Base-by-base conservation (phyloP, 768 basidiomycete genomes). In the Hysterangium stoloniferum region DNA sequence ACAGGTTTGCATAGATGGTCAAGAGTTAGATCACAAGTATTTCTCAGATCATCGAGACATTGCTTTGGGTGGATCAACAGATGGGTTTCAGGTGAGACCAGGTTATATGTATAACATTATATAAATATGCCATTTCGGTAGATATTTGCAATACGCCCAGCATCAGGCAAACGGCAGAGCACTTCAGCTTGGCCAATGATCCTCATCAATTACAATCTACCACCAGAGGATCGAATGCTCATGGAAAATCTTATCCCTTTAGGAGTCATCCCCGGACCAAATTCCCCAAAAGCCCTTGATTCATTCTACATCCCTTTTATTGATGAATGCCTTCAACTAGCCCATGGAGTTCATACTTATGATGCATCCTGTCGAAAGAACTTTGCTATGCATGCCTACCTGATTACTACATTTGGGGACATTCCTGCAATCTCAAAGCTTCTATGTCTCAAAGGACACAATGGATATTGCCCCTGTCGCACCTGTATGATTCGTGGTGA, bases 181-280 rank as follows among this genome's bases (percentile, higher is more conserved):
- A 51, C 59, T 3, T 70, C 70, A 0, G 63, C 59, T 8, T 76
- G 71, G 61, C 75, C 72, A 0, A 49, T 78, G 4, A 52, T 77
- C 15, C 9, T 71, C 0, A 62, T 68, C 52, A 71, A 72, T 52
- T 69, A 66, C 57, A 76, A 76, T 45, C 58, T 76, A 0, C 66
- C 66, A 1, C 74, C 73, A 0, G 63, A 69, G 4, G 54, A 66
- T 4, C 61, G 66, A 2, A 69, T 65, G 28, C 68, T 65, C 22
- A 45, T 66, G 9, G 47, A 64, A 4, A 46, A 73, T 33, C 58
- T 74, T 4, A 41, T 77, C 2, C 63, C 61, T 25, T 35, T 74
- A 7, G 70, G 71, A 11, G 60, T 74, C 40, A 72, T 78, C 41
- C 75, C 73, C 1, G 71, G 76, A 0, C 75, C 71, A 0, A 65